Conservation (phyloP, 2,329 filamentous ascomycete species). For the Nemania bipapillata region DNA sequence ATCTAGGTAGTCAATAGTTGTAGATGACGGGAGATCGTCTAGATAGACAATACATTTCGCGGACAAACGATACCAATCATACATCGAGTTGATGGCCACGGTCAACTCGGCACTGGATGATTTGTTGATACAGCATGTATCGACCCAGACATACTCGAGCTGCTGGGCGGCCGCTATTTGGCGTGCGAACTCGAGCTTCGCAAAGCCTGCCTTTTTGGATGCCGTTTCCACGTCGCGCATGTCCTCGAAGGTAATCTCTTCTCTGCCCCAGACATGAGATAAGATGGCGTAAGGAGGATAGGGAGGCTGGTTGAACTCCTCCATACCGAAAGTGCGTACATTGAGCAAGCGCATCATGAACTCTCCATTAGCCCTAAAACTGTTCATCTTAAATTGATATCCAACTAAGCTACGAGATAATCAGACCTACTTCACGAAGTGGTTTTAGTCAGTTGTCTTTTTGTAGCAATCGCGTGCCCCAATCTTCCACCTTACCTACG, state of each 20-base stretch:
- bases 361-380: no score
- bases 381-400: no score
- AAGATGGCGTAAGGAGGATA: conserved; percentile 1
- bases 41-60: background rate
- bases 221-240: background rate
- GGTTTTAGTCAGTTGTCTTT: no score
- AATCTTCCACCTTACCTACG: no score
- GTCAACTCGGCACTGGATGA: background rate
- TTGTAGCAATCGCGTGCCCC: no score
- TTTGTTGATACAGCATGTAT: conserved; percentile 6
- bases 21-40: no score
- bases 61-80: conserved; percentile 4
- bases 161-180: background rate
- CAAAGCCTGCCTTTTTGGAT: background rate
- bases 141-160: conserved; percentile 1
- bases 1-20: no score
- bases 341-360: conserved; percentile 9
- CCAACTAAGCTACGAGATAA: no score
- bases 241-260: conserved; percentile 8
- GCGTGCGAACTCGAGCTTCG: background rate
- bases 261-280: background rate
- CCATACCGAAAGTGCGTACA: background rate
- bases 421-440: no score
- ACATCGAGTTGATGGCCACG: conserved; percentile 3
- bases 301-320: background rate